Conservation (phyloP, 2,329 filamentous ascomycete genomes). For the Clarireedia hainanense region DNA sequence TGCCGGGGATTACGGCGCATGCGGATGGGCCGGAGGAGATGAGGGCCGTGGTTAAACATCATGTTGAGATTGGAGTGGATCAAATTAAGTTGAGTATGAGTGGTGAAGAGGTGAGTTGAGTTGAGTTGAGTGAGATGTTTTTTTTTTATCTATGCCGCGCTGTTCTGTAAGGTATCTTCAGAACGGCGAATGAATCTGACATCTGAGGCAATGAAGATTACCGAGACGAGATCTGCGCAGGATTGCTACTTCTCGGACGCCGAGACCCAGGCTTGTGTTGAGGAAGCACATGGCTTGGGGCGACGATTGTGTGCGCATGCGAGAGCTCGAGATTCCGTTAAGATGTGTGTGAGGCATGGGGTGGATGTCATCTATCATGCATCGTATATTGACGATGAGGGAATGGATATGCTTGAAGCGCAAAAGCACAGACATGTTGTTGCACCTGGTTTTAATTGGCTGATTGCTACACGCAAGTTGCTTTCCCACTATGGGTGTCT, state of each 20-base stretch:
- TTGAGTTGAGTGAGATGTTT: no score
- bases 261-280: constrained; percentile 39
- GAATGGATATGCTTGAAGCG: constrained; percentile 33
- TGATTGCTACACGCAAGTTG: constrained; percentile 28
- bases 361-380: constrained; percentile 41
- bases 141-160: neutral
- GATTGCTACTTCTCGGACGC: constrained; percentile 38
- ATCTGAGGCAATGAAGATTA: constrained; percentile 9
- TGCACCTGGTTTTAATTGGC: constrained; percentile 36
- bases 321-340: constrained; percentile 35
- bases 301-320: constrained; percentile 37
- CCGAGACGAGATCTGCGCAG: constrained; percentile 31
- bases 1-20: constrained; percentile 29
- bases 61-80: constrained; percentile 34
- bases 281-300: constrained; percentile 35
- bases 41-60: constrained; percentile 32
- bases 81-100: constrained; percentile 38
- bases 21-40: constrained; percentile 35
- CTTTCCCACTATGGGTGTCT: neutral
- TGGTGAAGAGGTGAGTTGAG: constrained; percentile 18
- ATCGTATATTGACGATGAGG: constrained; percentile 35
- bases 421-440: constrained; percentile 34
- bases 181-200: no score
- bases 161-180: no score
- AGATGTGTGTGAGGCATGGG: constrained; percentile 36